Evolutionary conservation across 2,329 filamentous ascomycete species (phyloP).

Genomic region (Scortechinia acanthostroma): DNA sequence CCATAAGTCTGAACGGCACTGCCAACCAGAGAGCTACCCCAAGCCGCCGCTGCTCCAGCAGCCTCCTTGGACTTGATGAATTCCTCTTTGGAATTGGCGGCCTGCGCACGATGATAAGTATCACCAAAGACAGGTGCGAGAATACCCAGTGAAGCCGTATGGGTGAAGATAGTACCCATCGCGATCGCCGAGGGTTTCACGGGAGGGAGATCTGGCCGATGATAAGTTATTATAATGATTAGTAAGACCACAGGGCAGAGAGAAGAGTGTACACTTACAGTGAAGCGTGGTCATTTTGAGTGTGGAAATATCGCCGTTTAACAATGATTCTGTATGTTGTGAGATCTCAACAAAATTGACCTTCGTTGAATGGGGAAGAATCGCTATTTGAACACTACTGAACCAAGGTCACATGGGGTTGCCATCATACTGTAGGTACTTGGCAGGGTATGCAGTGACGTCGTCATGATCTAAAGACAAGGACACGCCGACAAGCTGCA

Average conservation of each 20-base stretch:
- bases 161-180: conserved; percentile 91
- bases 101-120: conserved; percentile 86
- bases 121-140: conserved; percentile 86
- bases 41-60: conserved; percentile 76
- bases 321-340: no score
- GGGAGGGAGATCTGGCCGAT: conserved; percentile 46
- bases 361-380: no score
- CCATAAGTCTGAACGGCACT: conserved; percentile 85
- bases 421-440: no score
- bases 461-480: no score
- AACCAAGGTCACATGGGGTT: no score
- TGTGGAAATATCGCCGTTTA: no score
- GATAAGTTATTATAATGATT: background rate
- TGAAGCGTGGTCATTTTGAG: background rate
- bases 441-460: no score
- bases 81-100: conserved; percentile 90
- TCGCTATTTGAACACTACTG: no score
- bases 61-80: conserved; percentile 92
- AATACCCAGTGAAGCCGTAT: conserved; percentile 80
- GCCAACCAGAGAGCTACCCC: conserved; percentile 83
- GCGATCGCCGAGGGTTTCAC: conserved; percentile 98
- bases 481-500: no score
- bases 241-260: background rate
- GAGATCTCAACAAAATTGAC: no score
- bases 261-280: conserved; percentile 2